phyloP scores from a whole-genome alignment of 2,329 filamentous ascomycete genomes.

The Trichoderma guizhouense region DNA sequence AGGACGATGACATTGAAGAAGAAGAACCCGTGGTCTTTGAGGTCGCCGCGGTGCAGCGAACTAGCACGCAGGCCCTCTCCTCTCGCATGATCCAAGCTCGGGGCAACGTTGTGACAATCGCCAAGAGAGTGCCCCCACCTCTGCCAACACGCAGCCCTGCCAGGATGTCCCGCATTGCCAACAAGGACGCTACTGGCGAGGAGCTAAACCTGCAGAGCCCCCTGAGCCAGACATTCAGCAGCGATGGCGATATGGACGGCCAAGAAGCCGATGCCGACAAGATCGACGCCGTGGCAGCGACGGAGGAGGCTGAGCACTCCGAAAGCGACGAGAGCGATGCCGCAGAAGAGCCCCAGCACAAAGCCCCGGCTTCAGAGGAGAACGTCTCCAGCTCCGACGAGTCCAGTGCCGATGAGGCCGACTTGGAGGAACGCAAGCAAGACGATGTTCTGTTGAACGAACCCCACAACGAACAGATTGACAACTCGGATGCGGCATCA shows the following conservation, averaged over 20 bases:
- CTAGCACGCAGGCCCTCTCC: slow-evolving; percentile 54
- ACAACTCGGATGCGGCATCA: slow-evolving; percentile 29
- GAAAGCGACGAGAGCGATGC: neutral
- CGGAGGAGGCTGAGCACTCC: neutral
- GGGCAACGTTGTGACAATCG: slow-evolving; percentile 79
- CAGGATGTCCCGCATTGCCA: slow-evolving; percentile 48
- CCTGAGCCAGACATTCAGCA: slow-evolving; percentile 46
- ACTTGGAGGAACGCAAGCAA: neutral
- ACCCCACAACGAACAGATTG: slow-evolving; percentile 24
- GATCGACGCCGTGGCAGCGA: neutral
- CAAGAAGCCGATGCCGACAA: slow-evolving; percentile 14
- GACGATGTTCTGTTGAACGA: neutral
- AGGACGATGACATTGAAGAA: slow-evolving; percentile 47
- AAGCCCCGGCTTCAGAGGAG: neutral
- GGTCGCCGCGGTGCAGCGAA: slow-evolving; percentile 56
- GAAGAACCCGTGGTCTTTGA: slow-evolving; percentile 69
- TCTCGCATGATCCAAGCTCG: slow-evolving; percentile 67
- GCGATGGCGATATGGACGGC: slow-evolving; percentile 28
- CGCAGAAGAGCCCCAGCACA: neutral
- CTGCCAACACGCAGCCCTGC: slow-evolving; percentile 75
- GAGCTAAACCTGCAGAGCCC: slow-evolving; percentile 54
- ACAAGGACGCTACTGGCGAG: slow-evolving; percentile 55
- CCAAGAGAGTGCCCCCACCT: slow-evolving; percentile 73
- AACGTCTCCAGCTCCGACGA: neutral
- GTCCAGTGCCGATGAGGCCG: neutral